Base-by-base conservation (phyloP, 768 basidiomycete species). In the Candolleomyces efflorescens region DNA sequence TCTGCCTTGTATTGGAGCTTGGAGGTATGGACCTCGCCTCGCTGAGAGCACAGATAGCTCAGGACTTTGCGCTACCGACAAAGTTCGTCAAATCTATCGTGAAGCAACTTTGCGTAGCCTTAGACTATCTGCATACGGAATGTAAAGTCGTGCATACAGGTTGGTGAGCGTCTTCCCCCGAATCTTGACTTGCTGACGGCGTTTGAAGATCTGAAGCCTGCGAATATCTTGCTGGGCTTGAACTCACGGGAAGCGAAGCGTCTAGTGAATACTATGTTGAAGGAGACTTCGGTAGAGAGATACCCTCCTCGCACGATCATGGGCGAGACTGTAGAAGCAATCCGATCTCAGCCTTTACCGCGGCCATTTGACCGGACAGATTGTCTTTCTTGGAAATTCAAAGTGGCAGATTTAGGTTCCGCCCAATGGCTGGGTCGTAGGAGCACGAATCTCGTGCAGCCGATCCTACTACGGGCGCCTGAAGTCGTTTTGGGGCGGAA, bases 1-100 rank as follows among this genome's bases (percentile, higher is more conserved):
- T 90, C 58, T 92, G 90, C 77, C 87, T 93, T 81, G 85, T 90
- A 17, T 85, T 87, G 64, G 89, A 93, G 68, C 85, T 88, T 5
- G 78, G 92, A n/a, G 87, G 89, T 46, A 85, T 89, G 69, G 90
- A 89, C 68, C 69, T 92, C 9, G 78, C 86, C 2, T 85, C 79
- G 59, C 70, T 82, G 53, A 78, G 79, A 67, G 68, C 75, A 61
- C 75, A 77, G 58, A 73, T 76, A 63, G 65, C 73, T 7, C 46
- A 45, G 24, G 72, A 76, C 13, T 27, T 38, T 53, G 52, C 59
- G 1, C 55, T 82, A 9, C 80, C 82, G 22, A 70, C 78, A 27
- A 69, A 72, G 53, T 71, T 83, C 62, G 76, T 83, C 59, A 77
- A 80, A 66, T 80, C 81, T 58, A 78, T 85, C 53, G 73, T 76